These are phyloP conservation scores for Panicum miliaceum DNA, from an alignment of 176 grass and related monocot genomes.

Conservation along the genomic window DNA sequence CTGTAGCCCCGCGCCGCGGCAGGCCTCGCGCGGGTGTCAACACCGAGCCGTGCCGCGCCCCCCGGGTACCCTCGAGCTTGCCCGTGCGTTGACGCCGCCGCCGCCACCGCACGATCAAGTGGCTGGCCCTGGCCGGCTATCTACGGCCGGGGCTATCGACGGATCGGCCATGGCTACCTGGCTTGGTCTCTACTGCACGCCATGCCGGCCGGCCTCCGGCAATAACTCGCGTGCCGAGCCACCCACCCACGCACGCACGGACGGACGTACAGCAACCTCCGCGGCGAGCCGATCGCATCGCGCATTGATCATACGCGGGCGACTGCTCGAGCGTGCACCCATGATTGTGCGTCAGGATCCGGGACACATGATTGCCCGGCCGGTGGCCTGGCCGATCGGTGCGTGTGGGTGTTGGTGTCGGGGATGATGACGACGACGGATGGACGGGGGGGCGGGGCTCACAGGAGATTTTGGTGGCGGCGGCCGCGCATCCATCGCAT, in stretches of 20 bases:
- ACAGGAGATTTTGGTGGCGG: slow-evolving; percentile 9
- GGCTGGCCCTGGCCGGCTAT: not conserved
- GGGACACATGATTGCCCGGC: too few relatives aligned
- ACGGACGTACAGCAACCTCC: not conserved
- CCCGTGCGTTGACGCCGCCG: slow-evolving; percentile 1
- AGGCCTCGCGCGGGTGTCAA: slow-evolving; percentile 35
- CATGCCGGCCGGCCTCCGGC: not conserved
- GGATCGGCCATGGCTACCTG: not conserved
- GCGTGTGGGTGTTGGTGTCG: not conserved
- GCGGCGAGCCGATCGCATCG: not conserved
- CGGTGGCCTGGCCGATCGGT: not conserved
- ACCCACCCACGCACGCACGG: too few relatives aligned
- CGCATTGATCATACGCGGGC: not conserved
- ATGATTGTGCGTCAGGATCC: slow-evolving; percentile 34
- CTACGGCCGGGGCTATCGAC: too few relatives aligned
- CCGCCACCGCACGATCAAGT: not conserved
- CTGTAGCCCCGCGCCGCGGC: slow-evolving; percentile 36
- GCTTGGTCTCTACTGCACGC: slow-evolving; percentile 33
- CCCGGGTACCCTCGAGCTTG: too few relatives aligned
- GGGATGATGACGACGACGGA: not conserved
- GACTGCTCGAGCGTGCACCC: slow-evolving; percentile 27
- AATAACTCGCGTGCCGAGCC: not conserved
- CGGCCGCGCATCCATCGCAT: not conserved
- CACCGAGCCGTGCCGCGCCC: not conserved
- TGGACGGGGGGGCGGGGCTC: not conserved